These are phyloP conservation scores for Geotrichum australiense DNA, from an alignment of 1,139 yeast species.

Conservation along the genomic window DNA sequence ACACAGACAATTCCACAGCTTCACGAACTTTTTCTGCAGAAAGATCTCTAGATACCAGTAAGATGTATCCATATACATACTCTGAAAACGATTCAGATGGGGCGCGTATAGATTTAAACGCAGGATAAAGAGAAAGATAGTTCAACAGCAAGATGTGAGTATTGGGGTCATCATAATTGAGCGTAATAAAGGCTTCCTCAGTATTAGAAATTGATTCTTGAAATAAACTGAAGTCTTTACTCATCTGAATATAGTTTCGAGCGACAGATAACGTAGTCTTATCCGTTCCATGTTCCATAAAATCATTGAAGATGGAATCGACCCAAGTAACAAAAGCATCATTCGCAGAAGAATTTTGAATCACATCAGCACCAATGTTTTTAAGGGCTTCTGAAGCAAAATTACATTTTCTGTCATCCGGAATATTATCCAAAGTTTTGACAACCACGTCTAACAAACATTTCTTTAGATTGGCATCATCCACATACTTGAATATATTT, in stretches of 20 bases:
- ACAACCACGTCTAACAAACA: no score
- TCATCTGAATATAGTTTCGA: background rate
- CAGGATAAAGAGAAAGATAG: constrained; percentile 6
- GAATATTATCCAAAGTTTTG: constrained; percentile 5
- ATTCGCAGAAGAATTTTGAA: background rate
- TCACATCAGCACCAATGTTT: constrained; percentile 1
- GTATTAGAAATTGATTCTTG: constrained; percentile 1
- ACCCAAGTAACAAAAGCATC: constrained; percentile 7
- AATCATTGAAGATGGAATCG: constrained; percentile 5
- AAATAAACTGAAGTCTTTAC: background rate
- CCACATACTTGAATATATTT: no score
- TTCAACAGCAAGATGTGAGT: background rate
- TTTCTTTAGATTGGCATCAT: no score
- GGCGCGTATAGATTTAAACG: constrained; percentile 3
- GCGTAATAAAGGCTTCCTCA: constrained; percentile 2
- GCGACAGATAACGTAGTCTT: background rate
- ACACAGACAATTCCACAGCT: constrained; percentile 5
- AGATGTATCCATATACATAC: constrained; percentile 3
- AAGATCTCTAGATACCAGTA: background rate
- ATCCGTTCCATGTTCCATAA: constrained; percentile 2
- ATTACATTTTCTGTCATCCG: background rate
- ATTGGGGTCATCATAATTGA: constrained; percentile 1
- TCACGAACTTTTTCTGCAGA: background rate
- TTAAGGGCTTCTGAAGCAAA: constrained; percentile 1
- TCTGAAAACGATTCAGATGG: constrained; percentile 12